These are phyloP conservation scores for Cladophialophora yegresii DNA, from an alignment of 2,329 filamentous ascomycete genomes.

Conservation along the genomic window DNA sequence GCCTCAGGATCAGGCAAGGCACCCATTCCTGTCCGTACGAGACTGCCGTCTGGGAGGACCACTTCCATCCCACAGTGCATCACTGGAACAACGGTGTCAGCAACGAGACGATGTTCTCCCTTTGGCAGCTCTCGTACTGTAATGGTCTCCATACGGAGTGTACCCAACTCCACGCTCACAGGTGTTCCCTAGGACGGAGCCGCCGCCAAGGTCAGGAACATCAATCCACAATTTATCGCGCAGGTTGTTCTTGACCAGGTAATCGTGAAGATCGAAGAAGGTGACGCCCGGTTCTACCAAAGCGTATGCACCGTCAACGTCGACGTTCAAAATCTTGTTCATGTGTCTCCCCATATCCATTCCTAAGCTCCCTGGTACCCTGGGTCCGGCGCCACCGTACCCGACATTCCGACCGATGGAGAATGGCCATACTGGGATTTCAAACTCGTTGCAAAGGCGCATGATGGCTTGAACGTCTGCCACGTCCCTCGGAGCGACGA, in stretches of 20 bases:
- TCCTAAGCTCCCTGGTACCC: conserved; percentile 49
- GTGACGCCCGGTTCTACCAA: conserved; percentile 50
- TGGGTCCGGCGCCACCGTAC: conserved; percentile 54
- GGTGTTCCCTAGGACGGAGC: conserved; percentile 55
- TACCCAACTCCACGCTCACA: conserved; percentile 48
- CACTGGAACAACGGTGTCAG: conserved; percentile 33
- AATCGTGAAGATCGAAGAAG: conserved; percentile 49
- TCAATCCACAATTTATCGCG: conserved; percentile 51
- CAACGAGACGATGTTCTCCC: conserved; percentile 45
- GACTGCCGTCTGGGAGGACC: conserved; percentile 45
- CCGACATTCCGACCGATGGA: conserved; percentile 50
- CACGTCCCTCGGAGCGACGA: conserved; percentile 38
- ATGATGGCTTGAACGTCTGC: conserved; percentile 42
- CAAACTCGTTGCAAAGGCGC: conserved; percentile 40
- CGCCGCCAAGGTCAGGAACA: conserved; percentile 55
- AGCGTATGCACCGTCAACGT: conserved; percentile 40
- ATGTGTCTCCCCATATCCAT: conserved; percentile 50
- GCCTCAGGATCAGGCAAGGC: conserved; percentile 29
- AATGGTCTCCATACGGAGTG: conserved; percentile 48
- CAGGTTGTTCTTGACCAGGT: conserved; percentile 45
- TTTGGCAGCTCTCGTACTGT: conserved; percentile 42
- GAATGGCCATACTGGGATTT: conserved; percentile 42
- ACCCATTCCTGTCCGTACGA: conserved; percentile 49
- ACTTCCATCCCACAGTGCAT: conserved; percentile 51
- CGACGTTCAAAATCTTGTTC: conserved; percentile 42